Base-by-base conservation (phyloP, 2,329 filamentous ascomycete genomes). In the Zasmidium angulare region DNA sequence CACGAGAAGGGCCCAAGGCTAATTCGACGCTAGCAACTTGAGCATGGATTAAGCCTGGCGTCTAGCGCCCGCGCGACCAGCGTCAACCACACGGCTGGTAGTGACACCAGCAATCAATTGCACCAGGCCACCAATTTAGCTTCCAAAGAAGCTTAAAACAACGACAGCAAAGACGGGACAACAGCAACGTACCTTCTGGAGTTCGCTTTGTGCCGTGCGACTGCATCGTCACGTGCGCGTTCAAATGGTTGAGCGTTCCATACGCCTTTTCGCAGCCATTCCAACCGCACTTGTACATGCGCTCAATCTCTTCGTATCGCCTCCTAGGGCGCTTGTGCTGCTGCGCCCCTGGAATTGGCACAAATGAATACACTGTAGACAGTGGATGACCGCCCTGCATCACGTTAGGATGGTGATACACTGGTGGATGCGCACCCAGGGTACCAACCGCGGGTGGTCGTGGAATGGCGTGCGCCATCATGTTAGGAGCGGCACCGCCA, bases 221-320 rank as follows among this genome's bases (percentile, higher is more conserved):
- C 76, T 99, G 95, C 95, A 98, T 98, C 14, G 95, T 98, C 51
- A 99, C 95, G 72, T 99, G 95, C 43, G 95, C 95, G 73, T 99
- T 99, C 68, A 99, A 76, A 75, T 99, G 95, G 76, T 99, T 99
- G 63, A 99, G 79, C 50, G 95, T 99, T 61, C 95, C 95, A 69
- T 99, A 99, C 2, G 95, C 95, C 79, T 99, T 99, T 77, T 99
- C 95, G 73, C 95, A 99, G 9, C 93, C 93, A 66, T 97, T 93
- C 91, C 92, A 98, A 23, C 93, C 95, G 73, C 95, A 99, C 78
- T 98, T 98, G 82, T 99, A 98, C 95, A 99, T 98, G 73, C 95
- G 88, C 80, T 99, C 95, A 69, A 99, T 99, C 75, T 99, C 95
- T 77, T 99, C 95, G 71, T 97, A 99, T 55, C 95, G 86, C 70